Evolutionary conservation across 163 green algal genomes (phyloP), one percentile per base, ranked within the genome.

Genomic region (Coccomyxa subellipsoidea): DNA sequence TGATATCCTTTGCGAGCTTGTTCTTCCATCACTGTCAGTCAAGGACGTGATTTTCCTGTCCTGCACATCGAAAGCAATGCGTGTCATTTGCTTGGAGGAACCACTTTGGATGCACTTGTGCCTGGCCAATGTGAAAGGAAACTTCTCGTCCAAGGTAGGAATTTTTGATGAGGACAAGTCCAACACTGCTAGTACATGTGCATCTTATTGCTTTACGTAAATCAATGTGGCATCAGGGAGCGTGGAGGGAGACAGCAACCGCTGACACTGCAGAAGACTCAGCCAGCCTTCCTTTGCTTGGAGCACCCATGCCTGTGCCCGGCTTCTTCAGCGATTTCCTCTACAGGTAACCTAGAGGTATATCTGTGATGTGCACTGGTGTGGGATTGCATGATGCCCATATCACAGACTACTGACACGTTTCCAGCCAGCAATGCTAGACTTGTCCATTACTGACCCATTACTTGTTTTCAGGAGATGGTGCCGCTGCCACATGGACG

Each of bases 401-500:
- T n/a, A n/a, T n/a, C n/a, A n/a, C n/a, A n/a, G n/a, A n/a, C n/a
- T n/a, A n/a, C n/a, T n/a, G n/a, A n/a, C n/a, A n/a, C n/a, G n/a
- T n/a, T n/a, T n/a, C n/a, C n/a, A n/a, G n/a, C n/a, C n/a, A n/a
- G n/a, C n/a, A n/a, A n/a, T n/a, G n/a, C n/a, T n/a, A n/a, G n/a
- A n/a, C n/a, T n/a, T n/a, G n/a, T n/a, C n/a, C n/a, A n/a, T n/a
- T n/a, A n/a, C n/a, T n/a, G n/a, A n/a, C n/a, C n/a, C n/a, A n/a
- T n/a, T n/a, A n/a, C n/a, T n/a, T 59, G 1, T 18, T 18, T 81
- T 40, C 47, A 81, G 77, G 53, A 29, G 34, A 9, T 81, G 77
- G 77, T 81, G 40, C n/a, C 47, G 47, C 9, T 81, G 77, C 72
- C 40, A 81, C 77, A n/a, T 76, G 47, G 31, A 75, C 47, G n/a